Evolutionary conservation across 2,329 filamentous ascomycete genomes (phyloP).

Genomic region (Westerdykella sp.): DNA sequence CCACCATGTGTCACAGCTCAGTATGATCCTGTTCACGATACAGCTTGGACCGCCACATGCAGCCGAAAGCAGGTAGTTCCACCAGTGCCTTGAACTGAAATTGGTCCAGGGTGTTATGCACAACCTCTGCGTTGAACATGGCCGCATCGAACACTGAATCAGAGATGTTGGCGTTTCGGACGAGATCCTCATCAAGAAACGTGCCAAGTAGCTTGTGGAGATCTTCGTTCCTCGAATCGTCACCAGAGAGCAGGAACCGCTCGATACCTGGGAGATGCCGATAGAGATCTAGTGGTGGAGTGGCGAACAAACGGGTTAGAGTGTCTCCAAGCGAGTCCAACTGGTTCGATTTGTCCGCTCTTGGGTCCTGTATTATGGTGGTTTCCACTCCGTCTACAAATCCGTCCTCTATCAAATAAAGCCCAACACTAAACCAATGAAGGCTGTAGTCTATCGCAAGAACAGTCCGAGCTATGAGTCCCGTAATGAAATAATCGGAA

Average conservation of each 20-base stretch:
- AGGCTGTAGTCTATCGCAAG: constrained; percentile 4
- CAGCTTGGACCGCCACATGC: constrained; percentile 20
- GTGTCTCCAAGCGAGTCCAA: constrained; percentile 2
- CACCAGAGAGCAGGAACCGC: constrained; percentile 8
- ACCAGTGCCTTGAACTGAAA: constrained; percentile 1
- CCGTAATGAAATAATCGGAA: too few relatives aligned
- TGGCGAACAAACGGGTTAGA: constrained; percentile 4
- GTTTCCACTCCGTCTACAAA: constrained; percentile 3
- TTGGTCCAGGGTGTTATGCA: neutral
- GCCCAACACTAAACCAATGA: constrained; percentile 6
- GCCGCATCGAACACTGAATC: constrained; percentile 5
- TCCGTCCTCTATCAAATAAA: constrained; percentile 2
- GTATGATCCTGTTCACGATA: too few relatives aligned
- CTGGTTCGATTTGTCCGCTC: constrained; percentile 2
- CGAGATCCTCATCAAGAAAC: constrained; percentile 2
- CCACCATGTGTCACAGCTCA: too few relatives aligned
- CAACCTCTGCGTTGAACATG: constrained; percentile 1
- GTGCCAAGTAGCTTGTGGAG: constrained; percentile 1
- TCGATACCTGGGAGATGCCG: constrained; percentile 4
- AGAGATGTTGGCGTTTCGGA: constrained; percentile 3
- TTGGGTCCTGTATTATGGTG: constrained; percentile 1
- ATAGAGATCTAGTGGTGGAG: constrained; percentile 1
- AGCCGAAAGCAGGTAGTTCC: neutral
- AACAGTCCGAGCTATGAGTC: constrained; percentile 3
- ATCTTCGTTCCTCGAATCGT: constrained; percentile 5